Conservation (phyloP, 139 green algal species). For the Tetradesmus obliquus region DNA sequence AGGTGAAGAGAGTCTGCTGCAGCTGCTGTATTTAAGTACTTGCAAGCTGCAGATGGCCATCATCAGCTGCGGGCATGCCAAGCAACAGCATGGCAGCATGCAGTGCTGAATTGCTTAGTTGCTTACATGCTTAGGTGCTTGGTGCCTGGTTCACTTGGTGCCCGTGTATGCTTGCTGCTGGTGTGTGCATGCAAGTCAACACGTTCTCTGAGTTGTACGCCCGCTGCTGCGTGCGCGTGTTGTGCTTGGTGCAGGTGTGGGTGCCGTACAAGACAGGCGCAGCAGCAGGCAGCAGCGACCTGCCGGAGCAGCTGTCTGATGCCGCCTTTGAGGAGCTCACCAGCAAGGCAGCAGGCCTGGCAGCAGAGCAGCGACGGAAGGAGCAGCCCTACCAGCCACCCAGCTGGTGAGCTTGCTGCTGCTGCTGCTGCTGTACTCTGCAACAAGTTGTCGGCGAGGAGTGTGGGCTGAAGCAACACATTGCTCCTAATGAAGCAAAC, state of each 20-base stretch:
- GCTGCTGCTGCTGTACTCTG: no score
- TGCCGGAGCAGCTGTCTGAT: slow-evolving; percentile 33
- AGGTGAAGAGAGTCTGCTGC: slow-evolving; percentile 40
- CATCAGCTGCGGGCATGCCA: no score
- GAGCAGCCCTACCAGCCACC: slow-evolving; percentile 28
- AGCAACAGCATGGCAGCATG: not conserved
- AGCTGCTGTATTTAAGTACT: no score
- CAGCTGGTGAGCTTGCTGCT: slow-evolving; percentile 13
- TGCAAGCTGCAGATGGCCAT: no score
- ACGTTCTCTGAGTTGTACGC: not conserved
- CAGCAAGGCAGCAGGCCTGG: slow-evolving; percentile 34
- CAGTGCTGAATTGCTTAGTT: not conserved
- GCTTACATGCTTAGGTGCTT: not conserved
- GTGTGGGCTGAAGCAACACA: not conserved
- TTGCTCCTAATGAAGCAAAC: not conserved
- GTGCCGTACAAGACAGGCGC: slow-evolving; percentile 17
- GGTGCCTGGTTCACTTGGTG: no score
- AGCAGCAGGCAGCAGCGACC: not conserved
- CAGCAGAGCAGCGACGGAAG: slow-evolving; percentile 8
- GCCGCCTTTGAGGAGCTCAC: slow-evolving; percentile 39
- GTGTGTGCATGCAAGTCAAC: not conserved
- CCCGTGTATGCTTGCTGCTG: not conserved
- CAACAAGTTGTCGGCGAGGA: not conserved
- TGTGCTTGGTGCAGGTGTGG: slow-evolving; percentile 41
- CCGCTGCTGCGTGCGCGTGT: not conserved